Conservation (phyloP, 1,284 basidiomycete genomes). For the Agaricales sp. region DNA sequence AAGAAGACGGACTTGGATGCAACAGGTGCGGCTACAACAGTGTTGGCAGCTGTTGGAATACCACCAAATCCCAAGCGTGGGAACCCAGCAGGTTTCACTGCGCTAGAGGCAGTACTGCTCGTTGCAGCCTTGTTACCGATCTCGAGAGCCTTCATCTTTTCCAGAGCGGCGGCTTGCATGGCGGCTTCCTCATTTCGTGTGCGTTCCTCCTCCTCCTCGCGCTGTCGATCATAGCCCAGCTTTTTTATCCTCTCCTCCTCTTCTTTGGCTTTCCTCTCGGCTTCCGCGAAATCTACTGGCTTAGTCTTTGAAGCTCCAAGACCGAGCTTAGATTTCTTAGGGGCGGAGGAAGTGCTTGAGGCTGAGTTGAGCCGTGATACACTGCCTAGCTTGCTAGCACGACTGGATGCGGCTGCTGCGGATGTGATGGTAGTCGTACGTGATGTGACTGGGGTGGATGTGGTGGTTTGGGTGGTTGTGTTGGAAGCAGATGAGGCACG, state of each 20-base stretch:
- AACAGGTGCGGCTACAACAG: slow-evolving; percentile 36
- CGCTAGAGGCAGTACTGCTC: slow-evolving; percentile 16
- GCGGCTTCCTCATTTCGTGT: slow-evolving; percentile 43
- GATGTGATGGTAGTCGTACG: slow-evolving; percentile 65
- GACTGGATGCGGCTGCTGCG: slow-evolving; percentile 23
- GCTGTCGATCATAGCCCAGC: slow-evolving; percentile 78
- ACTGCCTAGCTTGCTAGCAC: slow-evolving; percentile 34
- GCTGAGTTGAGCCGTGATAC: slow-evolving; percentile 43
- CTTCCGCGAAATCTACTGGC: slow-evolving; percentile 85
- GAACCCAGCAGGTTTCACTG: slow-evolving; percentile 42
- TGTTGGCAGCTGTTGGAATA: slow-evolving; percentile 49
- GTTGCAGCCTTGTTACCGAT: slow-evolving; percentile 27
- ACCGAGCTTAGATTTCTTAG: slow-evolving; percentile 66
- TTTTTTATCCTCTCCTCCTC: slow-evolving; percentile 87
- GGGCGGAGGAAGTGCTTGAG: slow-evolving; percentile 23
- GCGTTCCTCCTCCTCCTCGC: slow-evolving; percentile 66
- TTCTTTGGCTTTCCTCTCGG: slow-evolving; percentile 77
- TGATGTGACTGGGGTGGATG: slow-evolving; percentile 21
- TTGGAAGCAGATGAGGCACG: slow-evolving; percentile 32
- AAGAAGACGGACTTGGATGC: slow-evolving; percentile 35
- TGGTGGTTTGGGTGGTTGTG: slow-evolving; percentile 19
- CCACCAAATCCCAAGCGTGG: slow-evolving; percentile 83
- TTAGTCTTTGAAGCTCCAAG: slow-evolving; percentile 82
- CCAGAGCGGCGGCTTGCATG: slow-evolving; percentile 10
- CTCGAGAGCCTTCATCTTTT: slow-evolving; percentile 28